Conservation (phyloP, 2,329 filamentous ascomycete species). For the Fusarium sulawesiense region DNA sequence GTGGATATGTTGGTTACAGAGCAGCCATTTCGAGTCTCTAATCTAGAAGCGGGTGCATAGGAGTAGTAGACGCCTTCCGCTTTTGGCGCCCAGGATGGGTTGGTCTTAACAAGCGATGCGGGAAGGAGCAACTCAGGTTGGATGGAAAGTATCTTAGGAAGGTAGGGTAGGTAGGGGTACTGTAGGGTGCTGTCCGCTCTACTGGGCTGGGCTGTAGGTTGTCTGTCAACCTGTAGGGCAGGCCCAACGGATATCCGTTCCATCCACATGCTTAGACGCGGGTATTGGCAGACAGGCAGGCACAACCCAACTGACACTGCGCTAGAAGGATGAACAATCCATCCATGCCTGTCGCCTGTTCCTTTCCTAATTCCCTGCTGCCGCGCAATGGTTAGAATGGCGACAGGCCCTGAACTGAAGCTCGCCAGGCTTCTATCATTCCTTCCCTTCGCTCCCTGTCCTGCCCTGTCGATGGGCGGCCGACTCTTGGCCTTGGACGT, state of each 20-base stretch:
- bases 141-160: neutral
- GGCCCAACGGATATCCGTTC: conserved; percentile 1
- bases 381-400: conserved; percentile 30
- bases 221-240: conserved; percentile 8
- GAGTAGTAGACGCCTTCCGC: conserved; percentile 45
- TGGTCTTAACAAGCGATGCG: conserved; percentile 32
- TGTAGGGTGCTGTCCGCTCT: conserved; percentile 2
- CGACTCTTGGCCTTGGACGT: conserved; percentile 28
- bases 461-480: conserved; percentile 23
- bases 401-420: conserved; percentile 2
- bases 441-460: neutral
- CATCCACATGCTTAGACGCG: conserved; percentile 9
- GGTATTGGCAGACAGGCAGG: conserved; percentile 35
- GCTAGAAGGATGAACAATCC: conserved; percentile 35
- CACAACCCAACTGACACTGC: conserved; percentile 22
- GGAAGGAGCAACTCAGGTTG: conserved; percentile 4
- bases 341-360: conserved; percentile 29
- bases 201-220: neutral
- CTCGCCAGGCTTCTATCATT: neutral
- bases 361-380: conserved; percentile 25
- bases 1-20: conserved; percentile 18
- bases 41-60: conserved; percentile 33
- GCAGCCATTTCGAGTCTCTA: conserved; percentile 5
- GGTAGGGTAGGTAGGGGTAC: conserved; percentile 20
- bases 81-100: conserved; percentile 36